Base-by-base conservation (phyloP, 805 yeast genomes). In the Ogataea pini region DNA sequence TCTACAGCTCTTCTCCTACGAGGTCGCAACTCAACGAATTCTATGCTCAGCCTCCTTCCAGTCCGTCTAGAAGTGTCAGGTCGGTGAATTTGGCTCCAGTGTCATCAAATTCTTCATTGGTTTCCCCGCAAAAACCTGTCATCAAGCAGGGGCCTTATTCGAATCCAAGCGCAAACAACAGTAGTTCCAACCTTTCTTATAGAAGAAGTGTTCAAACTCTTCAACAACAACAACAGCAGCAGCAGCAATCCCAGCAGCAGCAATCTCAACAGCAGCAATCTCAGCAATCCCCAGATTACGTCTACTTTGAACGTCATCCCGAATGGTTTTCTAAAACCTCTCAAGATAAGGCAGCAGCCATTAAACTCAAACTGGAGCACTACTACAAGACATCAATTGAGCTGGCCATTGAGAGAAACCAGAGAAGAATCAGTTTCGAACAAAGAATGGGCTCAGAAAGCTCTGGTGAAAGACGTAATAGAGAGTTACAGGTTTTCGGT, bases 321-420 rank as follows among this genome's bases (percentile, higher is more conserved):
- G 90, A 86, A 54, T 70, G 78, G 59, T 75, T 89, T 58, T 78
- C 86, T n/a, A 83, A 85, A 56, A 61, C 76, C 6, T 76, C 94
- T 0, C 95, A 86, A 59, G 96, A 90, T 59, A 83, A 82, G 58
- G 89, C 96, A 0, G 83, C 95, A 0, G 88, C 92, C 2, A 82
- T 88, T 37, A 89, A 89, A 66, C 73, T 90, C 51, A 83, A 84
- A 56, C 72, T 90, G 42, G 96, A 90, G 63, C 89, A 89, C 62
- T 88, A 81, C 63, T 90, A 89, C 69, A 89, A 89, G 55, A 81
- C 87, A 65, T 82, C 91, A 14, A 95, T 91, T 24, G 79, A 81
- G 46, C 95, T 90, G 65, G 98, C 99, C 0, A 90, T 94, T 52
- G 99, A 94, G 67, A 76, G 99, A 56, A 94, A 92, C 65, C 97